A percentile compares a stretch with the other conserved stretches of the same genome.
phyloP scores from a whole-genome alignment of 73 alveolate species.

The Paramecium biaurelia region DNA sequence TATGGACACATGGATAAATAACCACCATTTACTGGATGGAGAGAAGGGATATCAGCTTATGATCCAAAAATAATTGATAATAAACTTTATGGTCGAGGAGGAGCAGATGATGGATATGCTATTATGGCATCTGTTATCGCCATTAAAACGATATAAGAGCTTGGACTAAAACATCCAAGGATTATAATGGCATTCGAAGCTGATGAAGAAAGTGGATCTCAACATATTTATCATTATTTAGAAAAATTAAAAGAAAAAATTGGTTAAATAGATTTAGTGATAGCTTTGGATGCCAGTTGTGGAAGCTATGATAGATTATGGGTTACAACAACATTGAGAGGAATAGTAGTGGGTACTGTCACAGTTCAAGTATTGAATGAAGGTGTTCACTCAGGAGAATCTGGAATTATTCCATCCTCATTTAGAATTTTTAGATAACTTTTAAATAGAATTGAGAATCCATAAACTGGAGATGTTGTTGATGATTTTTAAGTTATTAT shows the following conservation, averaged over 20 bases:
- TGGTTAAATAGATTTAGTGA: conserved; percentile 81
- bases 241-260: conserved; percentile 65
- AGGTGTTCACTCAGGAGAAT: conserved; percentile 87
- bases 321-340: conserved; percentile 94
- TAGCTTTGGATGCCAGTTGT: conserved; percentile 88
- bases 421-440: conserved; percentile 83
- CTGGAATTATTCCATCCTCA: conserved; percentile 94
- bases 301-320: conserved; percentile 83
- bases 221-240: conserved; percentile 74
- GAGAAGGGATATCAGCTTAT: conserved; percentile 74
- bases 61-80: conserved; percentile 76
- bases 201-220: conserved; percentile 88
- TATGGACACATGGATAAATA: conserved; percentile 83
- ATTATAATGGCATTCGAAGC: conserved; percentile 72
- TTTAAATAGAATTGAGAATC: conserved; percentile 88
- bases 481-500: conserved; percentile 75
- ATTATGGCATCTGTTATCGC: conserved; percentile 68
- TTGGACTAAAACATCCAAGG: conserved; percentile 73
- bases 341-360: conserved; percentile 74
- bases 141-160: conserved; percentile 70
- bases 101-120: conserved; percentile 86
- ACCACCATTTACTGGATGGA: conserved; percentile 86
- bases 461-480: conserved; percentile 79
- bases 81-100: conserved; percentile 85
- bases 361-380: conserved; percentile 80